Evolutionary conservation across 2,329 filamentous ascomycete species (phyloP), one percentile per base, ranked within the genome.

Genomic region (Fusarium buxicola): DNA sequence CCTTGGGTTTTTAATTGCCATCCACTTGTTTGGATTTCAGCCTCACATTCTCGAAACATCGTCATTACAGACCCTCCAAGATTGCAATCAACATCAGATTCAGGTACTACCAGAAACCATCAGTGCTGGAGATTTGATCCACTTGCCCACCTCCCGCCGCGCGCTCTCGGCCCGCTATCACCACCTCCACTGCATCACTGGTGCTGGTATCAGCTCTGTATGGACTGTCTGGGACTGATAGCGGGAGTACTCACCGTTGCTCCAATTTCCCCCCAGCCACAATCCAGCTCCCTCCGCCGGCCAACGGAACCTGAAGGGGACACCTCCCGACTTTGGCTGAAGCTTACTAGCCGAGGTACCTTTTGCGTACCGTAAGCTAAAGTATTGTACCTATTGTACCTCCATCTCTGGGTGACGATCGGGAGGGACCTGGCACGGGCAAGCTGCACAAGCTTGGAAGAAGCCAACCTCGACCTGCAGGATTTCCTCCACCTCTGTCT

Each of bases 211-310:
- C 41, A 45, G 55, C 47, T 46, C 48, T 55, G 53, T 24, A 9
- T 15, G 21, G 24, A 32, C 21, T 46, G 47, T 53, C 48, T 49
- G 31, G 51, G 44, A 41, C 52, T 55, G 53, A 55, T 49, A 53
- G 45, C 45, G 47, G 45, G 47, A 57, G 50, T 35, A 57, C 55
- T 47, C 40, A 57, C 53, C 34, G 45, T 41, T 39, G 24, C 39
- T 57, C 61, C 61, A 64, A 66, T 66, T 65, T 60, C 58, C 62
- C 50, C 55, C 54, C 32, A 66, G 63, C 59, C 63, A 66, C 63
- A 66, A 21, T 21, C 21, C 21, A 21, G 21, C 21, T 21, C 21
- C 21, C 4, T 21, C 21, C 21, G 6, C 21, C 21, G 27, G 47
- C 27, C 16, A 15, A 13, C 27, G 35, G 47, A 24, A 50, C 47